A percentile compares a stretch with the other conserved stretches of the same genome.
Evolutionary conservation across 192 early-diverging fungal genomes (phyloP).

Genomic region (Cetraspora pellucida): DNA sequence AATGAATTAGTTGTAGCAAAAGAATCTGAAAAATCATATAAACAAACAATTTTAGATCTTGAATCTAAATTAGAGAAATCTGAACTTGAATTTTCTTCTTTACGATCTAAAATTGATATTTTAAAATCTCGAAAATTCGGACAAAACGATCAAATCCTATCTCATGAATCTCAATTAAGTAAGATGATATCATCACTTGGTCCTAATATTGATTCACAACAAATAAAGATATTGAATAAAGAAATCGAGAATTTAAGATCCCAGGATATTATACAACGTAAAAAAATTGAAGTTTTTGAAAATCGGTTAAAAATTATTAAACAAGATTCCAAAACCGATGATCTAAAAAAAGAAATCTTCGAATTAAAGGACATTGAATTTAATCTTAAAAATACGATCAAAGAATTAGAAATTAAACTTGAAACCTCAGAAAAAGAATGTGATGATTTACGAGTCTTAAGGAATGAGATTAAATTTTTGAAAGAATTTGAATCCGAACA

Average conservation of each 20-base stretch:
- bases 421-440: conserved; percentile 3
- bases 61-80: conserved; percentile 21
- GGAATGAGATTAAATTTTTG: background rate
- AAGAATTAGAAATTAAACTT: conserved; percentile 20
- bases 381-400: background rate
- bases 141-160: background rate
- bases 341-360: background rate
- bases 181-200: background rate
- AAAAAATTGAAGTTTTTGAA: conserved; percentile 4
- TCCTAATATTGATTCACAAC: background rate
- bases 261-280: background rate
- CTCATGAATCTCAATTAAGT: background rate
- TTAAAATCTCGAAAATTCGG: background rate
- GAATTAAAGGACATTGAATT: background rate
- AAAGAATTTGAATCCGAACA: background rate
- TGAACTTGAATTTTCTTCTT: background rate
- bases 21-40: background rate
- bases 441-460: background rate
- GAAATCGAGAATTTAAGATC: conserved; percentile 12
- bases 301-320: background rate
- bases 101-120: conserved; percentile 4
- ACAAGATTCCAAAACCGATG: background rate
- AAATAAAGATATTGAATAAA: background rate
- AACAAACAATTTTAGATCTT: conserved; percentile 3
- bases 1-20: background rate